Evolutionary conservation across 2,329 filamentous ascomycete genomes (phyloP), one percentile per base, ranked within the genome.

Genomic region (Sporothrix mexicana): DNA sequence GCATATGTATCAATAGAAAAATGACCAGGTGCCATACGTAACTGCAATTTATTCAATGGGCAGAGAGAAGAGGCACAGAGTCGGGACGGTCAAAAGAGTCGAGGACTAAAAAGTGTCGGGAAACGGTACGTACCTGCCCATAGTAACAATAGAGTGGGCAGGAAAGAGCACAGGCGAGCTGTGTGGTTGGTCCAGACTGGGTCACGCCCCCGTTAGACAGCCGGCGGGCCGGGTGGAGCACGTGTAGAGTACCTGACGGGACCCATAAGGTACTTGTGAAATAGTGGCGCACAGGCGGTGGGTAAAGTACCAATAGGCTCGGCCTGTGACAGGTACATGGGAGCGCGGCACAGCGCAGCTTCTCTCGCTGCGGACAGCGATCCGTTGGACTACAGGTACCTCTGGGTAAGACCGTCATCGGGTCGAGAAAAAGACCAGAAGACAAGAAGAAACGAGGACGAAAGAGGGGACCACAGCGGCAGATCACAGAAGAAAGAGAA

Each of bases 171-270:
- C 68, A 68, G 20, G 72, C 72, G 59, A 71, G 71, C 69, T 67
- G 25, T 74, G 8, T 70, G 72, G 72, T 72, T 72, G 71, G 73
- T 36, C 51, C 51, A 68, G 73, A 66, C 43, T 45, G 69, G 74
- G 61, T 70, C 49, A 70, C 66, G 71, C 71, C 72, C 30, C 73
- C 73, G 72, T 71, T 73, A 73, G 70, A 73, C 73, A 73, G 73
- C 72, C 73, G 64, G 67, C 72, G 74, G 72, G 70, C 62, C 73
- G 74, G 72, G 74, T 75, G 72, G 74, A 73, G 74, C 73, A 75
- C 72, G 70, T 73, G 71, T 67, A 72, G 62, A 69, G 41, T 69
- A 72, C 51, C 25, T 64, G 23, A 51, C 36, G 49, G 36, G 47
- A 9, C 61, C 53, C 20, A 64, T 72, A 68, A 20, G 45, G 45